Base-by-base conservation (phyloP, 73 alveolate genomes). In the Paramecium primaurelia region DNA sequence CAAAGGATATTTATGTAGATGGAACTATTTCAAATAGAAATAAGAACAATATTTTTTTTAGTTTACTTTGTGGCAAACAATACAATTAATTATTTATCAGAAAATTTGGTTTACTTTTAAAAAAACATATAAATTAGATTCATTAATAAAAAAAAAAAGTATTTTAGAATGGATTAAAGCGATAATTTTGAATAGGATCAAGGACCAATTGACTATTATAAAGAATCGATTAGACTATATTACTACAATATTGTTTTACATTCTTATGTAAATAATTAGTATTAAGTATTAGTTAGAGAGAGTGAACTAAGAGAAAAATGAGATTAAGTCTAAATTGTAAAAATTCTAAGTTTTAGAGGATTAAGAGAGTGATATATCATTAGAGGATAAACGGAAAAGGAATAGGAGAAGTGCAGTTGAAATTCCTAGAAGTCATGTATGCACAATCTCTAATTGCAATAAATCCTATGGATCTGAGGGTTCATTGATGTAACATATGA, bases 401-500 rank as follows among this genome's bases (percentile, higher is more conserved):
- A 58, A 59, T 87, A 59, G 93, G 36, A 87, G 93, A 87, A 77
- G 88, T 34, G 93, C 93, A n/a, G 77, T 58, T 40, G 93, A 87
- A 64, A 87, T 87, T 58, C 87, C 84, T 18, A 87, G 93, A 87
- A 73, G 86, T 64, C 86, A 87, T 54, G 77, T 64, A 9, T 87
- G 93, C 38, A 51, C 88, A 40, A 36, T 64, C 49, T 58, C 54
- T 36, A 87, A 75, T 58, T 87, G 93, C 77, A 28, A 64, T 45
- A 87, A 87, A 60, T 87, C 93, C 69, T 87, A 87, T 60, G 93
- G 93, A 36, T 87, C 93, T 37, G 93, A 87, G 64, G 93, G 93
- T 30, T 87, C 93, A n/a, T 51, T 87, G 37, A 77, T 77, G 84
- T 51, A 87, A 45, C 93, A 87, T 69, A 87, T 87, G 86, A 87